These are phyloP conservation scores for Myriosclerotinia curreyana DNA, from an alignment of 2,329 filamentous ascomycete species.

Conservation along the genomic window DNA sequence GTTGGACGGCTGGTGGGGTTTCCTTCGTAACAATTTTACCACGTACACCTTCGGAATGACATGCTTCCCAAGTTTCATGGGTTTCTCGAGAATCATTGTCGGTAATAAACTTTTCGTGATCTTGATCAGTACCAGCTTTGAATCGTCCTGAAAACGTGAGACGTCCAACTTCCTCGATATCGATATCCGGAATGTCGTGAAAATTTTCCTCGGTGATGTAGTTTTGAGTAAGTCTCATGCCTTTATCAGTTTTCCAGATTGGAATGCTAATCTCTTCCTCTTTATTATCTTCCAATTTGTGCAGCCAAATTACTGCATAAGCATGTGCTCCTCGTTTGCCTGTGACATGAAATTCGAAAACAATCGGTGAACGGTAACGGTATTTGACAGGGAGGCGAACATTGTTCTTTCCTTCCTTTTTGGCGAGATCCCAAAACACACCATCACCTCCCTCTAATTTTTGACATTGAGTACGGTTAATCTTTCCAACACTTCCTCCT, in stretches of 20 bases:
- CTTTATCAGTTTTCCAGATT: constrained; percentile 79
- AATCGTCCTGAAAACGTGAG: constrained; percentile 78
- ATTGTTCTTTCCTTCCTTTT: constrained; percentile 47
- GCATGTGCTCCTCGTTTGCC: constrained; percentile 69
- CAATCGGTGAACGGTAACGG: constrained; percentile 83
- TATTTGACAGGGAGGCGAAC: constrained; percentile 83
- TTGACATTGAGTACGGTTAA: constrained; percentile 62
- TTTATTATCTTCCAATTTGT: constrained; percentile 78
- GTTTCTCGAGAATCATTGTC: constrained; percentile 91
- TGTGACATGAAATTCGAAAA: constrained; percentile 76
- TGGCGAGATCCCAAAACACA: constrained; percentile 56
- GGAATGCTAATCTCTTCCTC: constrained; percentile 78
- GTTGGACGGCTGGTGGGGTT: constrained; percentile 67
- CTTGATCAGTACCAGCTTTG: constrained; percentile 84
- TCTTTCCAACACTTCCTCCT: constrained; percentile 73
- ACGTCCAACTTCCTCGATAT: constrained; percentile 76
- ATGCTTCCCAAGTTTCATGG: constrained; percentile 92
- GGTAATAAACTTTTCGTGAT: constrained; percentile 77
- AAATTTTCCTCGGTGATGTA: constrained; percentile 83
- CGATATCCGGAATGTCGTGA: constrained; percentile 65
- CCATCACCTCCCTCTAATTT: constrained; percentile 57
- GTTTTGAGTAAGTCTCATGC: constrained; percentile 78
- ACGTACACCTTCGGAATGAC: constrained; percentile 81
- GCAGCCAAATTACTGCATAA: constrained; percentile 81
- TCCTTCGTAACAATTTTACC: constrained; percentile 67